Percentiles rank a stretch among this genome's conserved stretches.
Conservation (phyloP, 2,329 filamentous ascomycete genomes). For the Colletotrichum truncatum region DNA sequence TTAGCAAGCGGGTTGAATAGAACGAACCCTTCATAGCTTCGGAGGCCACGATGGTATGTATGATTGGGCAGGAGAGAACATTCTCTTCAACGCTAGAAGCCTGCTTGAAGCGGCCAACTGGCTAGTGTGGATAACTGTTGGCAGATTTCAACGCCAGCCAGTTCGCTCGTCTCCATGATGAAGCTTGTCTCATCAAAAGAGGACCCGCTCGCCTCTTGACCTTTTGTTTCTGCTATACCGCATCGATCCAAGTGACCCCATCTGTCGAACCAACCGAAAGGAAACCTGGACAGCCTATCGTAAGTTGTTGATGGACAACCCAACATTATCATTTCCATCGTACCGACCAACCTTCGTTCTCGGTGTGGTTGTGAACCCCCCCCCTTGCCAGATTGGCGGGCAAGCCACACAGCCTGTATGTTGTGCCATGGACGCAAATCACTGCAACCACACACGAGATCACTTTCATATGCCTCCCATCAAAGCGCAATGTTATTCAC, state of each 20-base stretch:
- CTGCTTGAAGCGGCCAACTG: neutral
- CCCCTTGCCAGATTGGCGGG: neutral
- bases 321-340: neutral
- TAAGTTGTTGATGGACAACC: neutral
- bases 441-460: constrained; percentile 1
- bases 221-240: neutral
- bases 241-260: neutral
- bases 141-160: constrained; percentile 1
- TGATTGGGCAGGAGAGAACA: constrained; percentile 13
- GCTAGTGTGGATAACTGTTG: neutral
- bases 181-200: constrained; percentile 9
- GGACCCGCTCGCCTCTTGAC: neutral
- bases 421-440: neutral
- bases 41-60: neutral
- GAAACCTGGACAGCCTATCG: neutral
- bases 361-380: neutral
- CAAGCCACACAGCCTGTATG: constrained; percentile 8
- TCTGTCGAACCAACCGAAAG: neutral
- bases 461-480: constrained; percentile 30
- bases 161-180: neutral
- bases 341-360: neutral
- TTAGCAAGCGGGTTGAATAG: neutral
- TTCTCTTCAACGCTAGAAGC: constrained; percentile 17
- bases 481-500: neutral
- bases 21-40: constrained; percentile 5